Base-by-base conservation (phyloP, 768 basidiomycete species). In the Boletus pseudo-olivaceus region DNA sequence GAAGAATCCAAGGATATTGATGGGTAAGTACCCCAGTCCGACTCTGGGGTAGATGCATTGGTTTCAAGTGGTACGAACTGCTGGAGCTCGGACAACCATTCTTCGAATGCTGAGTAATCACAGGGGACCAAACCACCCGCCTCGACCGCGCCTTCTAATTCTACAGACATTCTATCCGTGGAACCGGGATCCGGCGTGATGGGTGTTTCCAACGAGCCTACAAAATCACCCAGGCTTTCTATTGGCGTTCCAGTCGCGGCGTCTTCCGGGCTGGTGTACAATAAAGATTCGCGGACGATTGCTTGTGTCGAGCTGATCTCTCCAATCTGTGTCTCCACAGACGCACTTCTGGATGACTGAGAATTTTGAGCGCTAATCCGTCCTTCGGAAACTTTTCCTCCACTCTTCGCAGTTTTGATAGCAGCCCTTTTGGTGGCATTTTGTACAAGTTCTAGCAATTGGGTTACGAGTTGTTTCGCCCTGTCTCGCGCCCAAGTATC, bases 401-500 rank as follows among this genome's bases (percentile, higher is more conserved):
- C 26, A 14, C 19, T 59, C 55, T 49, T 67, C 38, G 55, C 56
- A 37, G 59, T 80, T 63, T 78, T 81, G 37, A 81, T 72, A 2
- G 84, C 81, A 33, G 85, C 87, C 63, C 82, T 87, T 52, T 74
- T 74, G 15, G 80, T 76, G 6, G 87, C 87, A 47, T 67, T 70
- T 61, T 84, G 84, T 53, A 89, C 78, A 11, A 89, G 70, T 20
- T 73, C 72, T 15, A 85, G 72, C 33, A 90, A 73, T 62, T 90
- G 83, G 3, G 76, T 71, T 15, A 88, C 73, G 33, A 91, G 72
- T 60, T 80, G 81, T 56, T 80, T 82, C 6, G 81, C 78, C 29
- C 88, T 79, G 34, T 85, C 79, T 43, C 71, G 77, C 56, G 83
- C 80, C 90, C 89, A 90, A 27, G 73, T 83, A 48, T 74, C 66